phyloP scores from a whole-genome alignment of 192 early-diverging fungal genomes.

The Allomyces javanicus region DNA sequence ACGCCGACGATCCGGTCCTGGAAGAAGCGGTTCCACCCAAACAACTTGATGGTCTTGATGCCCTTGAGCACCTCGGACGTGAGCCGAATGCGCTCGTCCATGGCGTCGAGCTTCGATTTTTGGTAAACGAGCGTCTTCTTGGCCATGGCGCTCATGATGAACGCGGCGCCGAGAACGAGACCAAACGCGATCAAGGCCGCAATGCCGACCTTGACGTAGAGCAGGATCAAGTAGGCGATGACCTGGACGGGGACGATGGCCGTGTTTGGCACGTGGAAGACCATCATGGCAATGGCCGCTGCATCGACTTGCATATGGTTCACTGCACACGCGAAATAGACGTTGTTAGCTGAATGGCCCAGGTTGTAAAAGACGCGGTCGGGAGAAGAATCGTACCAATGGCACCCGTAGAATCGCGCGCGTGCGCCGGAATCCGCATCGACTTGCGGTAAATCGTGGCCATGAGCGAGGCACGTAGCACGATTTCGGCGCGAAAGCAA shows the following conservation, averaged over 20 bases:
- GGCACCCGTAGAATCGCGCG: conserved; percentile 9
- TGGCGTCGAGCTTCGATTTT: conserved; percentile 8
- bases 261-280: conserved; percentile 7
- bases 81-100: conserved; percentile 17
- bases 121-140: conserved; percentile 11
- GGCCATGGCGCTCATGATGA: conserved; percentile 10
- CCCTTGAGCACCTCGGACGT: conserved; percentile 14
- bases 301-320: conserved; percentile 17
- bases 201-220: conserved; percentile 9
- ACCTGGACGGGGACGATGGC: conserved; percentile 12
- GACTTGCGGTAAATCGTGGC: conserved; percentile 38
- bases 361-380: too few relatives aligned
- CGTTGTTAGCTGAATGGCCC: too few relatives aligned
- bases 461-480: conserved; percentile 22
- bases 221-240: conserved; percentile 7
- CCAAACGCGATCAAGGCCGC: conserved; percentile 12
- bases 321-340: neutral
- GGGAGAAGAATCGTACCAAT: neutral
- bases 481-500: conserved; percentile 21
- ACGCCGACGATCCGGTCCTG: conserved; percentile 7
- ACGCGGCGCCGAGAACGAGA: conserved; percentile 6
- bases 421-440: conserved; percentile 23
- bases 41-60: conserved; percentile 17
- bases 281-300: conserved; percentile 6
- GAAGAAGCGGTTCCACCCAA: conserved; percentile 15